phyloP scores from a whole-genome alignment of 306 rosid species.

The Begonia fuchsioides region DNA sequence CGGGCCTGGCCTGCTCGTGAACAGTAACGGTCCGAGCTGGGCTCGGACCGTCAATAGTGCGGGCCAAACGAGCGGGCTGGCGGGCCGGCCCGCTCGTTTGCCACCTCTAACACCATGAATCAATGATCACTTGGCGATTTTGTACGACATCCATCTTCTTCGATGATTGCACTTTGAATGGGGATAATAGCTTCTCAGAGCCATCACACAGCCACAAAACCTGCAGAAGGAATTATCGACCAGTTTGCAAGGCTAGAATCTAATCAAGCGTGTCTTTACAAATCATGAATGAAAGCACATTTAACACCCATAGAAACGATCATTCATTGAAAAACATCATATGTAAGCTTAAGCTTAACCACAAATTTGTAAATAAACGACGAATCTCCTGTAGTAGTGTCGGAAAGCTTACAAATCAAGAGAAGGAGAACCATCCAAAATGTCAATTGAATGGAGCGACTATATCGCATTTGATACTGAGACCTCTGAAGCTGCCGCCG shows the following conservation, averaged over 20 bases:
- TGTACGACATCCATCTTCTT: no score
- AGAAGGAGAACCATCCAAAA: conserved; percentile 50
- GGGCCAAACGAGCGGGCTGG: no score
- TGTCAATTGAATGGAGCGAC: conserved; percentile 46
- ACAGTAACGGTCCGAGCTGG: no score
- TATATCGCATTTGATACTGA: conserved; percentile 76
- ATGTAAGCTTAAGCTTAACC: background rate
- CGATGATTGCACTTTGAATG: background rate
- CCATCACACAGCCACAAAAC: conserved; percentile 35
- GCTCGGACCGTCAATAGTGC: no score
- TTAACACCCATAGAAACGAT: background rate
- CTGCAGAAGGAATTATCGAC: conserved; percentile 45
- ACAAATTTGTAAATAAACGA: conserved; percentile 2
- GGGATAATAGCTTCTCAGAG: conserved; percentile 28
- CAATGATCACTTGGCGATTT: no score
- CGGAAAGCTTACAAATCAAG: conserved; percentile 53
- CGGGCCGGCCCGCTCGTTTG: no score
- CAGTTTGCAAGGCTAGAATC: background rate
- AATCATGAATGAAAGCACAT: background rate
- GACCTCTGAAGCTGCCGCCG: conserved; percentile 84
- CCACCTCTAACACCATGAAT: no score
- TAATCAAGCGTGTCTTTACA: background rate
- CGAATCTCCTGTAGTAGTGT: background rate
- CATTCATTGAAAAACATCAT: background rate
- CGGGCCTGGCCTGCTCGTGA: no score